phyloP scores from a whole-genome alignment of 495 filamentous ascomycete genomes.

The Hyaloscypha bicolor region DNA sequence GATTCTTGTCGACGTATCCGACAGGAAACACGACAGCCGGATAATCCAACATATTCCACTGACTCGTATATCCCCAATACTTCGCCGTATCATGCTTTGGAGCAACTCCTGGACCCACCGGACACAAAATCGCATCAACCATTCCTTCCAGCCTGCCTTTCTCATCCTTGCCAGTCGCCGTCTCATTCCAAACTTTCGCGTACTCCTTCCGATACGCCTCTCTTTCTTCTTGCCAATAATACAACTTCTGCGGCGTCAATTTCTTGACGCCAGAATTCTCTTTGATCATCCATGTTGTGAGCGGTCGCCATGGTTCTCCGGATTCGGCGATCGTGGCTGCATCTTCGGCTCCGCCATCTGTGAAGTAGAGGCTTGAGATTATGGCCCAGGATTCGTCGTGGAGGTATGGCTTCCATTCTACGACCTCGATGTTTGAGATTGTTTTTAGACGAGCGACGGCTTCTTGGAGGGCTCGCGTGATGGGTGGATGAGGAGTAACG shows the following conservation, averaged over 20 bases:
- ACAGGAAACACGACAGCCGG: constrained; percentile 58
- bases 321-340: constrained; percentile 46
- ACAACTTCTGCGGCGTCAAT: constrained; percentile 30
- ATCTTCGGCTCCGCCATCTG: constrained; percentile 53
- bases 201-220: constrained; percentile 32
- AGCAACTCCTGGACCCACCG: constrained; percentile 57
- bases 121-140: constrained; percentile 63
- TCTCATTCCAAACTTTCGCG: constrained; percentile 36
- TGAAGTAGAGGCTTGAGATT: constrained; percentile 54
- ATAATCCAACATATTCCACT: constrained; percentile 68
- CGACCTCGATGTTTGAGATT: constrained; percentile 43
- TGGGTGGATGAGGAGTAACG: constrained; percentile 58
- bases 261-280: constrained; percentile 49
- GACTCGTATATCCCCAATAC: constrained; percentile 65
- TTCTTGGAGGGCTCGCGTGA: constrained; percentile 47
- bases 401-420: constrained; percentile 30
- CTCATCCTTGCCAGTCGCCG: constrained; percentile 12
- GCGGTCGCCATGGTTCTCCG: constrained; percentile 56
- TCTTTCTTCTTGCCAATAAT: constrained; percentile 29
- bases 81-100: constrained; percentile 54
- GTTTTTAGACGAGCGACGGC: constrained; percentile 40
- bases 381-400: constrained; percentile 48
- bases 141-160: constrained; percentile 19
- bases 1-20: constrained; percentile 43
- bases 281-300: constrained; percentile 59